Base-by-base conservation (phyloP, 495 filamentous ascomycete genomes). In the Penicillium bialowiezense region DNA sequence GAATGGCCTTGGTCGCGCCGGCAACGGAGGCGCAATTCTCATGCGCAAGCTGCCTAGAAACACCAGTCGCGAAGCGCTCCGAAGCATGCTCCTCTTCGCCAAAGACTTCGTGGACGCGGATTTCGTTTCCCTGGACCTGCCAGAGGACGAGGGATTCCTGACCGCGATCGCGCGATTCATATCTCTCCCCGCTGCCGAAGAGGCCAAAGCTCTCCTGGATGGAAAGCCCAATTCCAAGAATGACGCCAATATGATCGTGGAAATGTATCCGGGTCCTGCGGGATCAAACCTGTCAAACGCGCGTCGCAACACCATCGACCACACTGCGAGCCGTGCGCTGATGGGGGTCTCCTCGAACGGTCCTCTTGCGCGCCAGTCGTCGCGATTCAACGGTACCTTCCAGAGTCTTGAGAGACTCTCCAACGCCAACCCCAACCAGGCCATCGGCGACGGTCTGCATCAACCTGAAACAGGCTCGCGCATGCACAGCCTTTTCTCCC, bases 71-170 rank as follows among this genome's bases (percentile, higher is more conserved):
- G 87, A 91, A 48, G 77, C 81, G 32, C 72, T 96, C 50, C 82
- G 86, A 51, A 79, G 86, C 52, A 91, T 96, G 85, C 76, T 95
- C 13, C 73, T 93, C 12, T 95, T 91, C 63, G 88, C 89, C 20
- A 88, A 93, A 59, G 90, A 91, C 43, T 76, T 95, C 26, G 69
- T 89, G 42, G 80, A 85, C 54, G 80, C 83, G 41, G 86, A 92
- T 49, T 80, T 95, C 53, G 69, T 92, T 10, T 73, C 79, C 6
- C 51, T 74, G 32, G 86, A 89, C 5, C 70, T 77, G 42, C 77
- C 83, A 5, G 81, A 87, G 48, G 89, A 95, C 58, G 67, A 73
- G n/a, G 83, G 84, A 15, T 91, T 85, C 62, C 69, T 82, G 26
- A 84, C 84, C 32, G 91, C 90, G 39, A 71, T 95, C 41, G 82